phyloP scores from a whole-genome alignment of 257 asterid species.

The Capsicum pubescens region DNA sequence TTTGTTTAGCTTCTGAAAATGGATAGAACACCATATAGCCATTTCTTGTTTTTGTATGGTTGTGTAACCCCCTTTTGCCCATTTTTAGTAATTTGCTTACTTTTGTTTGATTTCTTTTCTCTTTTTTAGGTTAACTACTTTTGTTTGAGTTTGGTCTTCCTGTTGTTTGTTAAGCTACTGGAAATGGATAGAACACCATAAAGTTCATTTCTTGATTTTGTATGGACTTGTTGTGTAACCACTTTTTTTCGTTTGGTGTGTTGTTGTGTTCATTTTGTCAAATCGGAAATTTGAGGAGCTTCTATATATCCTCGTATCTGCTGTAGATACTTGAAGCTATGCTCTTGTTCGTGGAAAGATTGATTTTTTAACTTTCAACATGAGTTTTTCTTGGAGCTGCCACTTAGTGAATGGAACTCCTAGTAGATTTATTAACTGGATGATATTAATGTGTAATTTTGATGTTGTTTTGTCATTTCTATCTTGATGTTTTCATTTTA shows the following conservation, averaged over 20 bases:
- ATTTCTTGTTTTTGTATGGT: too few relatives aligned
- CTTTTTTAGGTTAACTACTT: too few relatives aligned
- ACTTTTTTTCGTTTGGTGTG: too few relatives aligned
- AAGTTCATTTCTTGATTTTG: conserved; percentile 8
- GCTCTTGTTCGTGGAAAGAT: neutral
- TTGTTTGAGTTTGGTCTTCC: neutral
- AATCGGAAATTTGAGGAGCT: conserved; percentile 11
- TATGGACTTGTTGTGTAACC: neutral
- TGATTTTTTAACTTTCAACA: neutral
- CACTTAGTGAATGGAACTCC: neutral
- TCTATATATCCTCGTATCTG: neutral
- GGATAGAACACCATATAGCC: neutral
- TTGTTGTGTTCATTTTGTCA: neutral
- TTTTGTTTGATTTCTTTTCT: too few relatives aligned
- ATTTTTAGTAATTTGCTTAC: too few relatives aligned
- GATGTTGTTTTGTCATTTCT: too few relatives aligned
- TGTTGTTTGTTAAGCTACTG: neutral
- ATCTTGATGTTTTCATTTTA: too few relatives aligned
- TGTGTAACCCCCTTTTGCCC: too few relatives aligned
- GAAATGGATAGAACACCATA: too few relatives aligned
- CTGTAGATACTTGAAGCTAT: conserved; percentile 15
- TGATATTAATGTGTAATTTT: neutral
- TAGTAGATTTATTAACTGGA: neutral
- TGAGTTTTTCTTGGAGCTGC: neutral
- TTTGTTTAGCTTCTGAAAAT: neutral